phyloP scores from a whole-genome alignment of 257 asterid species.

The Fraxinus americana region DNA sequence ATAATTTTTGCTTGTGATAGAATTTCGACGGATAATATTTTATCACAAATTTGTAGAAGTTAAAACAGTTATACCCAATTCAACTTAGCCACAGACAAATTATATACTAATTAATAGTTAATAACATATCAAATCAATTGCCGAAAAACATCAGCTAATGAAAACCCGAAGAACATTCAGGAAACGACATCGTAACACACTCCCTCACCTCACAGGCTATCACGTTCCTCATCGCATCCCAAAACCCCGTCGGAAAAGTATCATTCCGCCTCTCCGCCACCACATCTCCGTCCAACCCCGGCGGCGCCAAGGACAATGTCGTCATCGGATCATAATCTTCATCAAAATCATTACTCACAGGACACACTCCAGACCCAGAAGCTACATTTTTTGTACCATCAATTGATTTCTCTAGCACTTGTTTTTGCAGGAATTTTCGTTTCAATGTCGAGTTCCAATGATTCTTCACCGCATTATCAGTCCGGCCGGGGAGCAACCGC shows the following conservation, averaged over 20 bases:
- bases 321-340: constrained; percentile 73
- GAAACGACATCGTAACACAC: constrained; percentile 66
- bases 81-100: background rate
- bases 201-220: constrained; percentile 76
- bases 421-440: constrained; percentile 36
- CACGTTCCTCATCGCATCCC: constrained; percentile 79
- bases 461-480: constrained; percentile 82
- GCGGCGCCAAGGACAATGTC: constrained; percentile 69
- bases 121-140: background rate
- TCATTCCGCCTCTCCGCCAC: constrained; percentile 37
- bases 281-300: constrained; percentile 45
- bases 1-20: no score
- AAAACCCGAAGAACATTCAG: constrained; percentile 54
- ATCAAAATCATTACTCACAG: constrained; percentile 24
- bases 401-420: background rate
- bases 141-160: constrained; percentile 30
- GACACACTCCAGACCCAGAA: constrained; percentile 18
- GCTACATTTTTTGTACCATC: constrained; percentile 16
- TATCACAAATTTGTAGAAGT: no score
- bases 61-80: background rate
- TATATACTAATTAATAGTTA: background rate
- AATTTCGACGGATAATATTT: no score
- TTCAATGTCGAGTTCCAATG: constrained; percentile 85
- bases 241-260: constrained; percentile 54
- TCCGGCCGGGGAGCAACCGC: constrained; percentile 78